Evolutionary conservation across 495 filamentous ascomycete genomes (phyloP).

Genomic region (Penicillium bovifimosum): DNA sequence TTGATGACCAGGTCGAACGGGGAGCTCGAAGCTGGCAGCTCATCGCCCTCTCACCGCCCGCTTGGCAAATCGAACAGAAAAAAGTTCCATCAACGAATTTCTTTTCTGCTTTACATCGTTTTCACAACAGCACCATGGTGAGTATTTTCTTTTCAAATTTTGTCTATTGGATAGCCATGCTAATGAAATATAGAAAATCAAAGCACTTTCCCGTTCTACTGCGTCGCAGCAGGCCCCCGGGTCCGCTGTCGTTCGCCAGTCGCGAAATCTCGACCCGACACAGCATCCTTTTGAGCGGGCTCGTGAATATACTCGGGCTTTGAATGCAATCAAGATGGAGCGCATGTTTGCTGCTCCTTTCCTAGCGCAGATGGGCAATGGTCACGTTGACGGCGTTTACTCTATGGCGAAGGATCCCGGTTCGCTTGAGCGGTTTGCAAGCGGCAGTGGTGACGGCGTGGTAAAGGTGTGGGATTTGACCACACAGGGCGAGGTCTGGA

Average conservation of each 20-base stretch:
- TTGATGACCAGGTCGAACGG: slow-evolving; percentile 21
- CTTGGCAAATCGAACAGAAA: slow-evolving; percentile 32
- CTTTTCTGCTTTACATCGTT: slow-evolving; percentile 8
- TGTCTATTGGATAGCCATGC: background rate
- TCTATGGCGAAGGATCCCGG: slow-evolving; percentile 65
- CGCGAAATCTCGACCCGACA: slow-evolving; percentile 86
- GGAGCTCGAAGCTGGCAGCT: slow-evolving; percentile 34
- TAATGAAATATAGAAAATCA: slow-evolving; percentile 65
- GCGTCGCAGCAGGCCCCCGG: slow-evolving; percentile 76
- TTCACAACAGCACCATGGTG: slow-evolving; percentile 20
- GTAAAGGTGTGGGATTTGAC: slow-evolving; percentile 93
- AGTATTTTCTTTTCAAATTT: slow-evolving; percentile 3
- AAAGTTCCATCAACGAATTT: slow-evolving; percentile 22
- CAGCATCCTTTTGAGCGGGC: slow-evolving; percentile 94
- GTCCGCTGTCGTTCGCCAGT: slow-evolving; percentile 61
- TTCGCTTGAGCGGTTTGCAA: slow-evolving; percentile 65
- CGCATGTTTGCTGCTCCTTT: slow-evolving; percentile 96
- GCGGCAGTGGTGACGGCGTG: slow-evolving; percentile 78
- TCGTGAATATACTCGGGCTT: slow-evolving; percentile 81
- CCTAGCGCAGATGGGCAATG: slow-evolving; percentile 76
- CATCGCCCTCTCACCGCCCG: slow-evolving; percentile 23
- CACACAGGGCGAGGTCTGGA: slow-evolving; percentile 72
- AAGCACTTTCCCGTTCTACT: slow-evolving; percentile 76
- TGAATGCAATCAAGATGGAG: slow-evolving; percentile 91
- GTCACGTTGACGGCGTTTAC: slow-evolving; percentile 92